Conservation (phyloP, 805 yeast species). For the Kregervanrija fluxuum region DNA sequence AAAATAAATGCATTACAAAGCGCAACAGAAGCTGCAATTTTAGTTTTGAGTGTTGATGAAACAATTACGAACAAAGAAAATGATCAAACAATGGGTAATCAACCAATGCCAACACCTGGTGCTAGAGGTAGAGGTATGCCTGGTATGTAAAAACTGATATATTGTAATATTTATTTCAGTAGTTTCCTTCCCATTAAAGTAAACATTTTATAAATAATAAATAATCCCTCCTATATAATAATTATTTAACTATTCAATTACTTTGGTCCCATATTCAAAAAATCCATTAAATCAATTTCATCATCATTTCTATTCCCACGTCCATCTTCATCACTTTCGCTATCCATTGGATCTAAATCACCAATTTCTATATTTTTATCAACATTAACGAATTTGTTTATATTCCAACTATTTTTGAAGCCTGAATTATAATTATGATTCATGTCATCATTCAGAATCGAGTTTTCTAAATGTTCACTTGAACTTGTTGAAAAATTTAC, state of each 20-base stretch:
- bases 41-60: slow-evolving; percentile 93
- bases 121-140: slow-evolving; percentile 69
- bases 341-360: not conserved
- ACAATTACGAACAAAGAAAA: slow-evolving; percentile 73
- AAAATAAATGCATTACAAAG: slow-evolving; percentile 89
- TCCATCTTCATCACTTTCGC: slow-evolving; percentile 3
- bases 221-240: not conserved
- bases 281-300: slow-evolving; percentile 19
- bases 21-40: slow-evolving; percentile 94
- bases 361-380: not conserved
- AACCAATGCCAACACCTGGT: slow-evolving; percentile 19
- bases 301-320: slow-evolving; percentile 8
- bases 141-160: slow-evolving; percentile 6
- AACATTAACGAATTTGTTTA: slow-evolving; percentile 9
- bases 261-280: slow-evolving; percentile 24
- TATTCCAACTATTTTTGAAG: slow-evolving; percentile 8
- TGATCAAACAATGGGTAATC: slow-evolving; percentile 31
- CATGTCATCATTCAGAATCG: slow-evolving; percentile 2
- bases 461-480: not conserved
- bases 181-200: no score
- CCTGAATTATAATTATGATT: not conserved
- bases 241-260: slow-evolving; percentile 1
- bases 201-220: no score
- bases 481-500: slow-evolving; percentile 5
- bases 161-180: no score